Conservation (phyloP, 2,329 filamentous ascomycete species). For the Purpureocillium lavendulum region DNA sequence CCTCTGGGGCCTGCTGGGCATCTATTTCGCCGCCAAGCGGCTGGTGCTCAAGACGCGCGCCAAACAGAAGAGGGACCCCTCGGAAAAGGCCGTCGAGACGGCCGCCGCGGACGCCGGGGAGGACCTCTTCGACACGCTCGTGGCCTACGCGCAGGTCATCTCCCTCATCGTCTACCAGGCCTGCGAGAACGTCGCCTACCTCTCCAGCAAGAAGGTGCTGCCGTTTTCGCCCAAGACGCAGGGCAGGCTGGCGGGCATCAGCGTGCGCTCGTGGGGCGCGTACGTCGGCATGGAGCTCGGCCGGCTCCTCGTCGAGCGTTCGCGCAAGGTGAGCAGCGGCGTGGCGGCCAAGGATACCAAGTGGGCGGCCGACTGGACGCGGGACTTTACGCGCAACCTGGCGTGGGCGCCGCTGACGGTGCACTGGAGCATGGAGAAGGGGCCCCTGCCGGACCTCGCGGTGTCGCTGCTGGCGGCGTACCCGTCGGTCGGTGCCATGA, state of each 20-base stretch:
- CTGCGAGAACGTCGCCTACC: conserved; percentile 76
- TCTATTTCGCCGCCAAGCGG: conserved; percentile 59
- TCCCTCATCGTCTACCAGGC: conserved; percentile 65
- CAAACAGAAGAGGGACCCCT: conserved; percentile 13
- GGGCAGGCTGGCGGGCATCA: conserved; percentile 58
- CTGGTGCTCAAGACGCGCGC: conserved; percentile 28
- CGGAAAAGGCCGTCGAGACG: conserved; percentile 23
- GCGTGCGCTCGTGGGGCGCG: conserved; percentile 69
- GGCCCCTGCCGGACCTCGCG: conserved; percentile 34
- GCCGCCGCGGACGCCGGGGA: conserved; percentile 25
- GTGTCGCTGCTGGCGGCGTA: conserved; percentile 34
- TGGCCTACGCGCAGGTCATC: conserved; percentile 62
- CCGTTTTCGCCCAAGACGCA: conserved; percentile 47
- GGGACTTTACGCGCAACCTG: conserved; percentile 58
- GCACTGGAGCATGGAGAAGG: conserved; percentile 71
- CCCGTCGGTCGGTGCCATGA: conserved; percentile 35
- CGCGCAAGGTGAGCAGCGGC: conserved; percentile 27
- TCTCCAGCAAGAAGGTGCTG: conserved; percentile 65
- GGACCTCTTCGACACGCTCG: conserved; percentile 28
- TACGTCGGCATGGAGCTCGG: conserved; percentile 72
- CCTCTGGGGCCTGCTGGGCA: conserved; percentile 67
- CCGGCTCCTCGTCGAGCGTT: conserved; percentile 45
- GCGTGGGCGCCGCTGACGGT: conserved; percentile 76
- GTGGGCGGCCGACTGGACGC: conserved; percentile 50
- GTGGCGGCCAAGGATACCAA: conserved; percentile 23